Percentiles rank a stretch among this genome's conserved stretches.
phyloP scores from a whole-genome alignment of 1,284 basidiomycete species.

The Cryptococcus wingfieldii region DNA sequence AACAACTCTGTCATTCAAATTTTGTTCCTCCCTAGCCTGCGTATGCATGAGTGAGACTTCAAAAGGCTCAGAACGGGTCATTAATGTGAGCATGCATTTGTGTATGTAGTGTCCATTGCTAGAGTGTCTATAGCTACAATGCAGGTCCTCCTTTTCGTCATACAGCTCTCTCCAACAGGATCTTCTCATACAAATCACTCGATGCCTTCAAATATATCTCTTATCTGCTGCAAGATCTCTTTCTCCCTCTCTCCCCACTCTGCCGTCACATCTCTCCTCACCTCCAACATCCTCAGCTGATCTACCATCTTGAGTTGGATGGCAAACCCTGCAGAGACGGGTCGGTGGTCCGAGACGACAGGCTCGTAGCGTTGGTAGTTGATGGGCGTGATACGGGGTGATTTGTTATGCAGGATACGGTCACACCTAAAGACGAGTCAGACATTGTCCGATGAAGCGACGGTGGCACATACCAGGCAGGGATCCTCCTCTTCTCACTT shows the following conservation, averaged over 20 bases:
- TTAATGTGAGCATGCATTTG: background rate
- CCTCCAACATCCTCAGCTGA: constrained; percentile 56
- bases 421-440: constrained; percentile 59
- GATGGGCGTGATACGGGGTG: constrained; percentile 60
- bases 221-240: constrained; percentile 50
- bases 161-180: background rate
- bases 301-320: constrained; percentile 69
- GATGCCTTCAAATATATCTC: constrained; percentile 7
- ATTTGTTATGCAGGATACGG: constrained; percentile 73
- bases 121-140: background rate
- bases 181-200: background rate
- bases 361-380: constrained; percentile 74
- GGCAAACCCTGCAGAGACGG: constrained; percentile 72
- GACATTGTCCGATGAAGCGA: background rate
- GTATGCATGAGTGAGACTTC: too few species aligned
- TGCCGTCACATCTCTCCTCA: constrained; percentile 56
- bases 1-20: too few species aligned
- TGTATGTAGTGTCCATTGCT: background rate
- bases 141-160: too few species aligned
- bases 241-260: constrained; percentile 61
- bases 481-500: constrained; percentile 79
- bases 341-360: constrained; percentile 79
- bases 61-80: background rate
- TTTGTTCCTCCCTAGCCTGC: too few species aligned
- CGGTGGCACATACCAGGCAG: constrained; percentile 63